These are phyloP conservation scores for Diaporthe citriasiana DNA, from an alignment of 2,329 filamentous ascomycete species.

Conservation along the genomic window DNA sequence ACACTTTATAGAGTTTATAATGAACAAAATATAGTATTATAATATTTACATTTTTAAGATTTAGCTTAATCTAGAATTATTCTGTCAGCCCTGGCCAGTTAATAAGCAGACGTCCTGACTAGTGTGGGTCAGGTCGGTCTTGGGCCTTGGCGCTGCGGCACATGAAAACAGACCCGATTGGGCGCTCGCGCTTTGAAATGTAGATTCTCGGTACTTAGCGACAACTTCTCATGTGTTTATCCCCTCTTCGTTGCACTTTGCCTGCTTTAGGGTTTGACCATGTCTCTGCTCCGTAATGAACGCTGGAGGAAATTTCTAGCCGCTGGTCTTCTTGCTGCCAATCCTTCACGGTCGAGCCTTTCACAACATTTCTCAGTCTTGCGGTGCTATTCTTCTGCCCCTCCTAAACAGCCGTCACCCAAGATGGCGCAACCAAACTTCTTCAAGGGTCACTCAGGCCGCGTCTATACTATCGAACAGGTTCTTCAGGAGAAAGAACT, in stretches of 20 bases:
- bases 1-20: no score
- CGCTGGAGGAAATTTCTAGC: conserved; percentile 8
- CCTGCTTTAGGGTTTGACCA: background rate
- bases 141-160: conserved; percentile 1
- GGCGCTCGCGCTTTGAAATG: conserved; percentile 2
- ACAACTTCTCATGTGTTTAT: conserved; percentile 8
- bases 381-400: conserved; percentile 21
- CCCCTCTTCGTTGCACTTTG: conserved; percentile 16
- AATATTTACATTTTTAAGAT: no score
- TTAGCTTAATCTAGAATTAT: no score
- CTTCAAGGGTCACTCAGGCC: conserved; percentile 17
- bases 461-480: conserved; percentile 20
- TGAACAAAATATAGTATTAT: no score
- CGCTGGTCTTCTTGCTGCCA: conserved; percentile 21
- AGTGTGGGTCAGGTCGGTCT: no score
- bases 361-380: conserved; percentile 22
- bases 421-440: background rate
- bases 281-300: conserved; percentile 9
- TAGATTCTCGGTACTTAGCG: background rate
- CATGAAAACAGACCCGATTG: conserved; percentile 8
- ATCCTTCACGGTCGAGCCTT: conserved; percentile 16
- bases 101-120: no score
- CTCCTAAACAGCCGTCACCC: conserved; percentile 14
- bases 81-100: no score
- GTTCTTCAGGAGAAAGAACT: conserved; percentile 29